phyloP scores from a whole-genome alignment of 495 filamentous ascomycete genomes.

The Clohesyomyces aquaticus region DNA sequence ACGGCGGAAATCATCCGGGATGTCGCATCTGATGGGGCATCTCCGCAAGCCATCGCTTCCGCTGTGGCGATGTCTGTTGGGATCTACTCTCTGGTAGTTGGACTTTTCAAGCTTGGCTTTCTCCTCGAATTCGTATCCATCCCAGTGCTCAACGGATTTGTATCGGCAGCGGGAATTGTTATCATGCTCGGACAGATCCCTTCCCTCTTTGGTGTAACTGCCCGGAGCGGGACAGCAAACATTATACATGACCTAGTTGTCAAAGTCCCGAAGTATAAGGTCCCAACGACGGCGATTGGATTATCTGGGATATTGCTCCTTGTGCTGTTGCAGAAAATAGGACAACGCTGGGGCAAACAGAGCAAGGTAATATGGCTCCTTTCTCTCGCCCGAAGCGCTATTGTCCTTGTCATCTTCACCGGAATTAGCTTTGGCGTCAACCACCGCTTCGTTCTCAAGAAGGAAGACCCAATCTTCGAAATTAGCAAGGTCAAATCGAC shows the following conservation, averaged over 20 bases:
- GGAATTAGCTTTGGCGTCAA: constrained; percentile 88
- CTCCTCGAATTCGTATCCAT: constrained; percentile 95
- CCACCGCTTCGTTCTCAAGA: constrained; percentile 50
- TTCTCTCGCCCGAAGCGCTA: constrained; percentile 82
- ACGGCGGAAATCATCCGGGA: constrained; percentile 55
- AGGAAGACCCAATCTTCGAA: constrained; percentile 39
- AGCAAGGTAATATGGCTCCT: constrained; percentile 69
- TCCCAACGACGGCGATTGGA: constrained; percentile 53
- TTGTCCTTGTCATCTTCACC: constrained; percentile 90
- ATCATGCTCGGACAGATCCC: constrained; percentile 76
- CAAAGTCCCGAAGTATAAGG: constrained; percentile 49
- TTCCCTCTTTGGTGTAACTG: constrained; percentile 41
- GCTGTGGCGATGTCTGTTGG: constrained; percentile 58
- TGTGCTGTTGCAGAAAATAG: constrained; percentile 51
- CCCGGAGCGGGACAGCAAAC: constrained; percentile 47
- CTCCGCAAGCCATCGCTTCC: constrained; percentile 52
- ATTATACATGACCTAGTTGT: constrained; percentile 53
- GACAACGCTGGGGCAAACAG: constrained; percentile 52
- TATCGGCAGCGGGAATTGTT: constrained; percentile 93
- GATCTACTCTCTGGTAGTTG: constrained; percentile 55
- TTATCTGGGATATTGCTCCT: constrained; percentile 53
- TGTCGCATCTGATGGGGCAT: constrained; percentile 47
- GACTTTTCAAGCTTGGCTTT: constrained; percentile 76
- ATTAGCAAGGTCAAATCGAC: constrained; percentile 52
- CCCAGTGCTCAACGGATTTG: constrained; percentile 89